A percentile compares a stretch with the other conserved stretches of the same genome.
These are phyloP conservation scores for Euphorbia lathyris DNA, from an alignment of 345 rosid genomes.

Conservation along the genomic window DNA sequence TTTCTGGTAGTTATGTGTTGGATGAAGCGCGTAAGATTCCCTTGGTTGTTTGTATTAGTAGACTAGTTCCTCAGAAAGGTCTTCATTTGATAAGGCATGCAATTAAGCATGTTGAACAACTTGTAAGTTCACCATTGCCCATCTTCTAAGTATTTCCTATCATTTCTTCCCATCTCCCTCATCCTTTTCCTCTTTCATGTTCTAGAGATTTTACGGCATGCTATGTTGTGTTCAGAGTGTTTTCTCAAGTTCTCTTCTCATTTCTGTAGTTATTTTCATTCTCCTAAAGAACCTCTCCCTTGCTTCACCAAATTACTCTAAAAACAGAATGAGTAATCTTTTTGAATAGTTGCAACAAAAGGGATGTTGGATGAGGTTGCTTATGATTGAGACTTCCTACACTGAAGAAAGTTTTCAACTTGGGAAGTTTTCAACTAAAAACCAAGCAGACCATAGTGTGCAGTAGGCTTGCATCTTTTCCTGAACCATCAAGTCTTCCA, in stretches of 20 bases:
- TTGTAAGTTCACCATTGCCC: constrained; percentile 33
- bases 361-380: background rate
- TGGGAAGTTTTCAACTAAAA: background rate
- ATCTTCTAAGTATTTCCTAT: background rate
- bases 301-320: no score
- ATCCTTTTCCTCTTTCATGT: background rate
- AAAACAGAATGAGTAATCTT: no score
- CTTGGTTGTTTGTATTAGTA: constrained; percentile 50
- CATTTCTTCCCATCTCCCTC: background rate
- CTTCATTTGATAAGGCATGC: constrained; percentile 60
- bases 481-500: background rate
- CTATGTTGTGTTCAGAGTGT: background rate
- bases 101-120: constrained; percentile 40
- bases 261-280: background rate
- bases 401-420: background rate
- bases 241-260: background rate
- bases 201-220: background rate
- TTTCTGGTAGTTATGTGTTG: constrained; percentile 11
- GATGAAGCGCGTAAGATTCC: constrained; percentile 30
- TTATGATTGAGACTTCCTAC: background rate
- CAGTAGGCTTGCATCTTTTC: background rate
- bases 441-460: background rate
- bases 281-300: background rate
- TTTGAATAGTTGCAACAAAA: background rate
- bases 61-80: constrained; percentile 61